These are phyloP conservation scores for Oryza australiensis DNA, from an alignment of 176 grass and related monocot genomes.

Conservation along the genomic window DNA sequence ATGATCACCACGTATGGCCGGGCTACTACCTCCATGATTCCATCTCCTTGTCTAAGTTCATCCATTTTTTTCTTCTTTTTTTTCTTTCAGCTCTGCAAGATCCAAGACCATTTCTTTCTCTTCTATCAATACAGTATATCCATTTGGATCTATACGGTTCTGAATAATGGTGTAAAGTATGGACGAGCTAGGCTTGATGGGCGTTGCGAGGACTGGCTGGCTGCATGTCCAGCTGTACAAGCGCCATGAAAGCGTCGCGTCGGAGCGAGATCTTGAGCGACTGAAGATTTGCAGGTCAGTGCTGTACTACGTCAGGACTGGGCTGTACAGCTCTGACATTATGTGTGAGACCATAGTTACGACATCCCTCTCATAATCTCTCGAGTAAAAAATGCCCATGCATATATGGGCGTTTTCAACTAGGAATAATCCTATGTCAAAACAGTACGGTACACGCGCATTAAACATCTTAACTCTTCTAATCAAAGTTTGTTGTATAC, in stretches of 20 bases:
- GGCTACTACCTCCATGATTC: not conserved
- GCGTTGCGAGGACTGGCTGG: not conserved
- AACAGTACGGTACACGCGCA: not conserved
- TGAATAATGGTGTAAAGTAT: not conserved
- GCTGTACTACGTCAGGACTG: not conserved
- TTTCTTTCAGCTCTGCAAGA: not conserved
- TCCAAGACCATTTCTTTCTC: not conserved
- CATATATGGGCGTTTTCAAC: not conserved
- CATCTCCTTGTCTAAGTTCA: not conserved
- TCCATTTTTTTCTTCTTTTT: not conserved
- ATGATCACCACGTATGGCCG: conserved; percentile 45
- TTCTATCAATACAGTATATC: not conserved
- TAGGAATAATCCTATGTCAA: conserved; percentile 15
- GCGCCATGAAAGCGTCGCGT: conserved; percentile 36
- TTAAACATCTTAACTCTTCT: not conserved
- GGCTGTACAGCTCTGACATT: conserved; percentile 7
- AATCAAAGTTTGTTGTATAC: not conserved
- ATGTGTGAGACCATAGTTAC: not conserved
- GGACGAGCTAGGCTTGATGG: conserved; percentile 29
- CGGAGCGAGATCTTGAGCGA: conserved; percentile 30
- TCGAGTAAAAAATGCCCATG: not conserved
- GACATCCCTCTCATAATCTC: not conserved
- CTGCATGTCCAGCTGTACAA: conserved; percentile 20
- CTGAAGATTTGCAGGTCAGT: not conserved
- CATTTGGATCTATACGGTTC: not conserved